A percentile compares a stretch with the other conserved stretches of the same genome.
Conservation (phyloP, 257 asterid species). For the Oldenlandia corymbosa region DNA sequence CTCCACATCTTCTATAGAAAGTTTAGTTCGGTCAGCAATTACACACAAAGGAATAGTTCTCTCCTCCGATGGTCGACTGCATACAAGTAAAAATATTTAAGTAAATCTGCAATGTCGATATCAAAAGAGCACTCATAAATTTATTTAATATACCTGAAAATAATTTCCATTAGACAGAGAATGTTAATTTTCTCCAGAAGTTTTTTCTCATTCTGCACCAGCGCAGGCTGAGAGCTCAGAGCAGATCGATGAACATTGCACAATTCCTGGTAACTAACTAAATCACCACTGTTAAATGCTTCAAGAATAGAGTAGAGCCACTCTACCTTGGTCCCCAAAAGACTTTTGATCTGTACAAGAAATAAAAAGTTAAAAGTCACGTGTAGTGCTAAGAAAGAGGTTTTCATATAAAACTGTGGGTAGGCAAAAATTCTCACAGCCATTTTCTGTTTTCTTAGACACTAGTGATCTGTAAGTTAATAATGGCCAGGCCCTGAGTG, state of each 20-base stretch:
- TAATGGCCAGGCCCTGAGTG: too few species aligned
- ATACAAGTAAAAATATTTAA: too few species aligned
- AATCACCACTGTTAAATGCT: constrained; percentile 86
- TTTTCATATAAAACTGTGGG: too few species aligned
- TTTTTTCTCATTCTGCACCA: constrained; percentile 85
- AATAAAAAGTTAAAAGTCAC: too few species aligned
- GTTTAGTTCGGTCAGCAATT: constrained; percentile 82
- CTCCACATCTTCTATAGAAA: constrained; percentile 84
- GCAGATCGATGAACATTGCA: constrained; percentile 80
- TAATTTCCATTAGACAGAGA: constrained; percentile 94
- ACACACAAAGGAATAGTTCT: constrained; percentile 80
- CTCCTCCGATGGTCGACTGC: constrained; percentile 90
- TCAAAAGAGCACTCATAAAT: too few species aligned
- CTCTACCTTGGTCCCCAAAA: constrained; percentile 74
- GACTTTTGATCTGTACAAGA: constrained; percentile 84
- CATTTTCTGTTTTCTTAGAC: too few species aligned
- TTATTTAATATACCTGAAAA: too few species aligned
- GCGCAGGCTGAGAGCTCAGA: constrained; percentile 73
- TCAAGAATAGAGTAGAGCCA: constrained; percentile 88
- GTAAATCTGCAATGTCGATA: too few species aligned
- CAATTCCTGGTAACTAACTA: constrained; percentile 79
- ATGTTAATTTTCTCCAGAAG: constrained; percentile 96
- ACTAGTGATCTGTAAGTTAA: too few species aligned
- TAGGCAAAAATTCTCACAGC: too few species aligned
- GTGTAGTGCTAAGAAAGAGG: too few species aligned